Base-by-base conservation (phyloP, 768 basidiomycete species). In the Suillus americanus region DNA sequence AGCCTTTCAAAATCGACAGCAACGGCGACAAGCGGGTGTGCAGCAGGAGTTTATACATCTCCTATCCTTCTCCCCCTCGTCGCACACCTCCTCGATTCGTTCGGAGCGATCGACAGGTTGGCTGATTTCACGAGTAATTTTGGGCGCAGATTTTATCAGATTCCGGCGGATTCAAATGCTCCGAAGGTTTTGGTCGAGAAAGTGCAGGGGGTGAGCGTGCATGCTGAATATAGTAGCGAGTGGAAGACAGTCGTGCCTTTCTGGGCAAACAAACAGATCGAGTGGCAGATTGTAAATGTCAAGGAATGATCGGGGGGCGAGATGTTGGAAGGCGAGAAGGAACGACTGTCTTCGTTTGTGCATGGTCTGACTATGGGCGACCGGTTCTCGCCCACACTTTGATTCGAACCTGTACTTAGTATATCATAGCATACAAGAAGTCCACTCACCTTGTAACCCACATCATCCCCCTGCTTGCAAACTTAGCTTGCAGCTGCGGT, bases 1-100 rank as follows among this genome's bases (percentile, higher is more conserved):
- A 82, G 83, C 37, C 74, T 80, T 35, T 79, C 83, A 61, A 90
- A 95, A 76, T 84, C 90, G 5, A 87, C 85, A 20, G 86, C 91
- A 65, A 85, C 88, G 5, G 89, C 92, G 8, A 78, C 78, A 23
- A 83, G 87, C 38, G 81, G 87, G 20, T 99, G 97, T 76, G 96
- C 97, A 1, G 97, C 97, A 12, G 97, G 97, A 1, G 88, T 99
- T 61, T 99, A 99, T 76, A 99, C 97, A 1, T 94, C 92, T 5
- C 91, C 95, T 5, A 89, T 97, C 69, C 82, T 99, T 23, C 83
- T 99, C 18, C 95, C 97, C 2, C 83, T 99, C 16, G 87, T 92
- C 1, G 95, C 97, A 0, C 89, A 96, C 67, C 80, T 97, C 37
- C 81, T 99, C 43, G 94, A 95, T 66, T 89, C 91, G 6, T 94